These are phyloP conservation scores for Nitzschia palea DNA, from an alignment of 108 stramenopile genomes.

Conservation along the genomic window DNA sequence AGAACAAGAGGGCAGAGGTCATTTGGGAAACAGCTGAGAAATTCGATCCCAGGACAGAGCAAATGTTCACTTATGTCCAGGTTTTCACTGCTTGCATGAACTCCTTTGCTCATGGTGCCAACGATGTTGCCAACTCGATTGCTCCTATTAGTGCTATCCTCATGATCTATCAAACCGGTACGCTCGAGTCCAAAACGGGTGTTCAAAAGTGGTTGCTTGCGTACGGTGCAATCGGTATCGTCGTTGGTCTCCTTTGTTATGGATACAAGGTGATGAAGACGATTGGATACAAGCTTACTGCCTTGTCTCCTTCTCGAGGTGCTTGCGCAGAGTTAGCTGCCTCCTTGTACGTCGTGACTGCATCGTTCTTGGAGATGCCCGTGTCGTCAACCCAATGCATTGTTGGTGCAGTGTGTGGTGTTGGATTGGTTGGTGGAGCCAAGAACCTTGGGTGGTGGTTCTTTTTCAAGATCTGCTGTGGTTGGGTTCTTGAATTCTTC, in stretches of 20 bases:
- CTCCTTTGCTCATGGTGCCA: slow-evolving; percentile 78
- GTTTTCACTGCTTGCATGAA: slow-evolving; percentile 69
- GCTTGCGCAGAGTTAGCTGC: slow-evolving; percentile 60
- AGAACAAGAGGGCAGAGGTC: slow-evolving; percentile 30
- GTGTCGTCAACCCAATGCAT: slow-evolving; percentile 74
- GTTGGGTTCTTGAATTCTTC: slow-evolving; percentile 59
- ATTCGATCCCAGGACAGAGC: slow-evolving; percentile 51
- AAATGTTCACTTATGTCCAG: slow-evolving; percentile 63
- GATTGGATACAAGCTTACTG: slow-evolving; percentile 47
- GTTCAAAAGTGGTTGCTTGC: slow-evolving; percentile 62
- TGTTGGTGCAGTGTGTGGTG: slow-evolving; percentile 59
- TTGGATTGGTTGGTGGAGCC: slow-evolving; percentile 52
- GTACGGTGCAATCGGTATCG: slow-evolving; percentile 56
- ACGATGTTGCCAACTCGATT: slow-evolving; percentile 74
- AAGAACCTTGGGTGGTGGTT: slow-evolving; percentile 44
- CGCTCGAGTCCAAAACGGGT: slow-evolving; percentile 14
- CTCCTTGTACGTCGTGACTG: slow-evolving; percentile 57
- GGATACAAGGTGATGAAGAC: slow-evolving; percentile 46
- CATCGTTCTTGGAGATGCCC: slow-evolving; percentile 58
- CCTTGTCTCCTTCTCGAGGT: slow-evolving; percentile 62
- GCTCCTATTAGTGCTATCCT: slow-evolving; percentile 64
- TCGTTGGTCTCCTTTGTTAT: slow-evolving; percentile 54
- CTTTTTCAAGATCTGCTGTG: slow-evolving; percentile 27
- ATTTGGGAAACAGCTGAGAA: slow-evolving; percentile 54
- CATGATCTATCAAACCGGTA: slow-evolving; percentile 47